Evolutionary conservation across 148 eudicot genomes (phyloP).

Genomic region (Arbutus unedo): DNA sequence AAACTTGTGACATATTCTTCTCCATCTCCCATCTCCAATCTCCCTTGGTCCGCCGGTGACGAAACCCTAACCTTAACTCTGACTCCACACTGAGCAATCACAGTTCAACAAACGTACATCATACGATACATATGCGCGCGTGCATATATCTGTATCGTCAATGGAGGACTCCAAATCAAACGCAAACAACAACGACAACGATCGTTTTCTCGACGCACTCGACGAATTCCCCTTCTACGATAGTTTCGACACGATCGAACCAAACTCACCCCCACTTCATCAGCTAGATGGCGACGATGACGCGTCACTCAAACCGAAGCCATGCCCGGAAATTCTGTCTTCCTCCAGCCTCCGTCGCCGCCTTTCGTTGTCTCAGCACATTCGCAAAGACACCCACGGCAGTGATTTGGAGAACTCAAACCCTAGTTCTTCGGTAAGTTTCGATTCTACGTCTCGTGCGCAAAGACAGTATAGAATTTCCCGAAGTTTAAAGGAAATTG

Average conservation of each 20-base stretch:
- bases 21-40: background rate
- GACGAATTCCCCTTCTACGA: conserved; percentile 63
- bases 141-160: background rate
- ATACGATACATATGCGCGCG: background rate
- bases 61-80: background rate
- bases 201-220: conserved; percentile 37
- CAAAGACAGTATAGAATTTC: conserved; percentile 18
- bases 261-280: conserved; percentile 19
- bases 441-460: background rate
- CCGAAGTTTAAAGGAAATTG: conserved; percentile 10
- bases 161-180: conserved; percentile 29
- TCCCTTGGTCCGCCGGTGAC: too few species aligned
- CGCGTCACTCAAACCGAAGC: background rate
- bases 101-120: background rate
- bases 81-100: background rate
- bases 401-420: background rate
- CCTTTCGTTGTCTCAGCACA: conserved; percentile 19
- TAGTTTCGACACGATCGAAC: conserved; percentile 20
- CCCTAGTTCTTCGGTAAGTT: conserved; percentile 10
- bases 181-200: conserved; percentile 14
- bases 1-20: background rate
- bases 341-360: conserved; percentile 41
- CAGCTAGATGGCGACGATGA: background rate
- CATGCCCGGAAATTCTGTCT: conserved; percentile 7
- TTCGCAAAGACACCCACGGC: background rate